phyloP scores from a whole-genome alignment of 2,329 filamentous ascomycete species.

The Claviceps africana region DNA sequence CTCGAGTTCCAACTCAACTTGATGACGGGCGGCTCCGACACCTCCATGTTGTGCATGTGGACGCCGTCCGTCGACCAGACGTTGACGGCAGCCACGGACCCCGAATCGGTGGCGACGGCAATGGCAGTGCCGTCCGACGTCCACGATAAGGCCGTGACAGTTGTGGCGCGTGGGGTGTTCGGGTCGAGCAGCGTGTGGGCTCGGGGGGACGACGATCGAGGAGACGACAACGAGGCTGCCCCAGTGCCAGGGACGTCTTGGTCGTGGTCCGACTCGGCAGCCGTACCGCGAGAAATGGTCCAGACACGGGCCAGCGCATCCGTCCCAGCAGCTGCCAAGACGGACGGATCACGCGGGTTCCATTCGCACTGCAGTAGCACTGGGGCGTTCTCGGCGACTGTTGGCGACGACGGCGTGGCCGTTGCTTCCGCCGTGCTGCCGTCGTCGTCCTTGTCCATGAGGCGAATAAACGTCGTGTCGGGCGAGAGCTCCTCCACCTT shows the following conservation, averaged over 20 bases:
- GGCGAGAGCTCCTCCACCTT: slow-evolving; percentile 47
- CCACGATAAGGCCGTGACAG: slow-evolving; percentile 47
- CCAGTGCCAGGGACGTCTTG: slow-evolving; percentile 13
- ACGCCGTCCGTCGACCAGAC: slow-evolving; percentile 42
- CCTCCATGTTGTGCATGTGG: slow-evolving; percentile 38
- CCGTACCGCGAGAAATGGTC: slow-evolving; percentile 44
- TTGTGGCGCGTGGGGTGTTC: slow-evolving; percentile 35
- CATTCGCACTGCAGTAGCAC: slow-evolving; percentile 56
- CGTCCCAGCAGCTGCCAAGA: slow-evolving; percentile 54
- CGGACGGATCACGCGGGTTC: slow-evolving; percentile 49
- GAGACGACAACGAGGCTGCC: background rate
- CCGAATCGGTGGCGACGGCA: slow-evolving; percentile 43
- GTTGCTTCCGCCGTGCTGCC: slow-evolving; percentile 17
- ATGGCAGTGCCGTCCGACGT: slow-evolving; percentile 40
- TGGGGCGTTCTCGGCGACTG: slow-evolving; percentile 36
- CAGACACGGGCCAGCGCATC: slow-evolving; percentile 58
- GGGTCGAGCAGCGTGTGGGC: slow-evolving; percentile 35
- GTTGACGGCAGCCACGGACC: slow-evolving; percentile 36
- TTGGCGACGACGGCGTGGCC: slow-evolving; percentile 22
- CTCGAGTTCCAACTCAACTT: slow-evolving; percentile 48
- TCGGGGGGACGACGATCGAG: slow-evolving; percentile 16
- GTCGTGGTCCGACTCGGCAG: slow-evolving; percentile 26
- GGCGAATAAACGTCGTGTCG: slow-evolving; percentile 46
- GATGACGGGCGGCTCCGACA: slow-evolving; percentile 46
- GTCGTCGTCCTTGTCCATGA: slow-evolving; percentile 29